Evolutionary conservation across 208 protist genomes (phyloP).

Genomic region (Vickermania spadyakhi): DNA sequence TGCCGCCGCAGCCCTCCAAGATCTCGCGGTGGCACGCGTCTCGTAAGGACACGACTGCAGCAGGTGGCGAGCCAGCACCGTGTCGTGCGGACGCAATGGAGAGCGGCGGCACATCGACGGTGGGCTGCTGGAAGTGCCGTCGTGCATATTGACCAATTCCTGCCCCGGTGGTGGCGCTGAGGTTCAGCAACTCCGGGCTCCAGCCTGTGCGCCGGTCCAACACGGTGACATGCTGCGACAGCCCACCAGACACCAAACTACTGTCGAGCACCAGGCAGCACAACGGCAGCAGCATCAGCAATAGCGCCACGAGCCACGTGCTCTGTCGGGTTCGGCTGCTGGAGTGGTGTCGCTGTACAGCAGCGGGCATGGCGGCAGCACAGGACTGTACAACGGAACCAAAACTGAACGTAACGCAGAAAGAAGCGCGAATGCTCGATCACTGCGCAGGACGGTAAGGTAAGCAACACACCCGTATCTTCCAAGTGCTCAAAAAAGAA

Average conservation of each 20-base stretch:
- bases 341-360: no score
- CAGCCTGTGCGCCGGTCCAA: background rate
- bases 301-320: no score
- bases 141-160: background rate
- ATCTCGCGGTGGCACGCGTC: slow-evolving; percentile 11
- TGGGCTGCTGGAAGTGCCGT: background rate
- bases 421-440: no score
- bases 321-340: no score
- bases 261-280: background rate
- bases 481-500: no score
- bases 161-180: background rate
- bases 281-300: no score
- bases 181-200: background rate
- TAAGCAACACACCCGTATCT: no score
- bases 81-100: background rate
- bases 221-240: background rate
- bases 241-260: background rate
- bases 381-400: no score
- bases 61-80: background rate
- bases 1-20: slow-evolving; percentile 3
- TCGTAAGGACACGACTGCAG: slow-evolving; percentile 9
- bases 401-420: no score
- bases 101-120: background rate
- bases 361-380: no score
- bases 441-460: no score